Conservation (phyloP, 2,329 filamentous ascomycete species). For the Penicillium sp. region DNA sequence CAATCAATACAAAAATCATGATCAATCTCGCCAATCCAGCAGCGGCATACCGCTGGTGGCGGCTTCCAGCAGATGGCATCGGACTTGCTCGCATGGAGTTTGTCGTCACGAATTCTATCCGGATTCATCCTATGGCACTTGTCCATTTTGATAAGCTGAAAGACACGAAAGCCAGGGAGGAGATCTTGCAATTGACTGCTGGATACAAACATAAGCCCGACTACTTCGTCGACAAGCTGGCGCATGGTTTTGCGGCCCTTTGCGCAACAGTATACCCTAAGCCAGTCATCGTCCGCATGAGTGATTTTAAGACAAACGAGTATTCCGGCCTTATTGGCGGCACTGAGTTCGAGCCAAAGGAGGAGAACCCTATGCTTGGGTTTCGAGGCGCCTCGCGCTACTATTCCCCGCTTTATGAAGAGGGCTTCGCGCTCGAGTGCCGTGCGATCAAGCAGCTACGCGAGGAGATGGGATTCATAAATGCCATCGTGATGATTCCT, state of each 20-base stretch:
- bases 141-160: slow-evolving; percentile 33
- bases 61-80: slow-evolving; percentile 40
- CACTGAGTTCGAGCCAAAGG: slow-evolving; percentile 38
- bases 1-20: slow-evolving; percentile 35
- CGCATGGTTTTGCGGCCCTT: slow-evolving; percentile 37
- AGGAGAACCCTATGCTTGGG: slow-evolving; percentile 45
- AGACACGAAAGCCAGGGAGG: slow-evolving; percentile 23
- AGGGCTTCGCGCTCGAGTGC: slow-evolving; percentile 43
- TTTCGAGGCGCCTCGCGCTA: slow-evolving; percentile 45
- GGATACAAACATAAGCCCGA: slow-evolving; percentile 37
- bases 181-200: slow-evolving; percentile 30
- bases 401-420: slow-evolving; percentile 40
- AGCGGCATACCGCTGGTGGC: slow-evolving; percentile 42
- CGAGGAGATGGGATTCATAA: slow-evolving; percentile 38
- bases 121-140: slow-evolving; percentile 40
- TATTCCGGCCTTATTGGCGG: slow-evolving; percentile 43
- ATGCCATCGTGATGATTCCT: slow-evolving; percentile 41
- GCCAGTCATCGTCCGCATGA: slow-evolving; percentile 41
- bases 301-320: slow-evolving; percentile 45
- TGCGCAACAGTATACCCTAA: slow-evolving; percentile 41
- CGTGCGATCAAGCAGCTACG: slow-evolving; percentile 39
- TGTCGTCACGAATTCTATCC: slow-evolving; percentile 39
- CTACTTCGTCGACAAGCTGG: slow-evolving; percentile 41
- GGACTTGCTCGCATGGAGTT: slow-evolving; percentile 45
- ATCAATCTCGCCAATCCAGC: slow-evolving; percentile 41